Evolutionary conservation across 192 early-diverging fungal genomes (phyloP).

Genomic region (Entomortierella chlamydospora): DNA sequence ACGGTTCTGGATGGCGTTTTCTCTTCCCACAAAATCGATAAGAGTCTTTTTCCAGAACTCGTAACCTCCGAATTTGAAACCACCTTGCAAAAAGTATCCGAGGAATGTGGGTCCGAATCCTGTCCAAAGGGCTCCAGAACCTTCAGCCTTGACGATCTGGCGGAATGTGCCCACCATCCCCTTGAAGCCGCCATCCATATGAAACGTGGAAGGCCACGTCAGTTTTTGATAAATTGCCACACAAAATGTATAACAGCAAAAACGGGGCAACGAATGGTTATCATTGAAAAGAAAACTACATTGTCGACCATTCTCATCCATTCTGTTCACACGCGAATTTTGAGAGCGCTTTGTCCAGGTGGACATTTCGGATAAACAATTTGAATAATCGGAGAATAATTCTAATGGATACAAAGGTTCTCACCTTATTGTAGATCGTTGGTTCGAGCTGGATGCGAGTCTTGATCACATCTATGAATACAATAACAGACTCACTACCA

Average conservation of each 20-base stretch:
- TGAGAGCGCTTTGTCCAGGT: no score
- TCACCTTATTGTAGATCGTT: slow-evolving; percentile 68
- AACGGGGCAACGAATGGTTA: no score
- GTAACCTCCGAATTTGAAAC: slow-evolving; percentile 76
- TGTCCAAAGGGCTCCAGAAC: slow-evolving; percentile 70
- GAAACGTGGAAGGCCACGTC: no score
- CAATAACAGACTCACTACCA: neutral
- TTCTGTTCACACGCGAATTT: no score
- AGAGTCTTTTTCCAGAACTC: slow-evolving; percentile 75
- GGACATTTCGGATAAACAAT: no score
- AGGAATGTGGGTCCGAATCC: slow-evolving; percentile 73
- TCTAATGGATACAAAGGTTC: no score
- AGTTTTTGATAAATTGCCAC: no score
- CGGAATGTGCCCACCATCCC: slow-evolving; percentile 65
- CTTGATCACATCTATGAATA: slow-evolving; percentile 77
- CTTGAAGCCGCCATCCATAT: slow-evolving; percentile 1
- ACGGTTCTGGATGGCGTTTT: slow-evolving; percentile 68
- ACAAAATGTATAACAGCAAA: no score
- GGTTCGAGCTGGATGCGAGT: slow-evolving; percentile 79
- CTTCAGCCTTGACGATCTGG: slow-evolving; percentile 62
- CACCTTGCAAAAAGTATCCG: slow-evolving; percentile 76
- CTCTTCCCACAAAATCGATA: slow-evolving; percentile 64
- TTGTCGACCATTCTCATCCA: no score
- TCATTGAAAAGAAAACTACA: no score
- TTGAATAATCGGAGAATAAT: no score